phyloP scores from a whole-genome alignment of 1,284 basidiomycete genomes.

The Cryptococcus wingfieldii region DNA sequence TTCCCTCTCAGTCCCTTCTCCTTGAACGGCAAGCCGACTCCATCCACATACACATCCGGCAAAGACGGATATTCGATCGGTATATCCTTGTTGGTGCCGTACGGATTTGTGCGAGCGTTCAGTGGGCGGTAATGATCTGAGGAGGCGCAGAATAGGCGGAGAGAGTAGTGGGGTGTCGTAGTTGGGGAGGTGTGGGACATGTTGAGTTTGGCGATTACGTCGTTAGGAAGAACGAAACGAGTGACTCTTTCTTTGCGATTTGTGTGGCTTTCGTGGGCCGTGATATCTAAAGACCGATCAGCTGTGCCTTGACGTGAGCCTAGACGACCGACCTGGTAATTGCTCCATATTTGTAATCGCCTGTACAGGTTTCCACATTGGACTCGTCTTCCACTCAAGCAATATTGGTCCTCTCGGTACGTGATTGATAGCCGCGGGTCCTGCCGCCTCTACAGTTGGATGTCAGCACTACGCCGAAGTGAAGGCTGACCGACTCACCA shows the following conservation, averaged over 20 bases:
- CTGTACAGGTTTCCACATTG: constrained; percentile 46
- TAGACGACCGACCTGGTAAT: constrained; percentile 17
- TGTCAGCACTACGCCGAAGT: too few relatives aligned
- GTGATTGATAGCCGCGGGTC: not conserved
- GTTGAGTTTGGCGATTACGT: constrained; percentile 38
- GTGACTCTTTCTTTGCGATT: constrained; percentile 27
- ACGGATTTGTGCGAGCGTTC: constrained; percentile 25
- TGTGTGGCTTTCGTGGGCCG: constrained; percentile 27
- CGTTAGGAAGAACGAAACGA: constrained; percentile 28
- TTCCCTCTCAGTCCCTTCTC: constrained; percentile 92
- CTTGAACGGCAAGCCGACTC: constrained; percentile 61
- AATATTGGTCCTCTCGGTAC: constrained; percentile 12
- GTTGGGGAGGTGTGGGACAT: constrained; percentile 29
- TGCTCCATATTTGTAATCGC: constrained; percentile 40
- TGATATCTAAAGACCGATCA: constrained; percentile 22
- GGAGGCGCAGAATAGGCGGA: constrained; percentile 88
- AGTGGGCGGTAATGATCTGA: constrained; percentile 67
- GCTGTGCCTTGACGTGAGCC: too few relatives aligned
- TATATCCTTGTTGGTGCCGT: constrained; percentile 32
- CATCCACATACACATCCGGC: constrained; percentile 83
- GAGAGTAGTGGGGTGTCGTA: constrained; percentile 31
- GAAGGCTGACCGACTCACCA: not conserved
- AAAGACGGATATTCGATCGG: constrained; percentile 88
- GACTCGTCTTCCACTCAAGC: constrained; percentile 44
- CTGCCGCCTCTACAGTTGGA: not conserved